Base-by-base conservation (phyloP, 2,329 filamentous ascomycete species). In the Cladophialophora exuberans region DNA sequence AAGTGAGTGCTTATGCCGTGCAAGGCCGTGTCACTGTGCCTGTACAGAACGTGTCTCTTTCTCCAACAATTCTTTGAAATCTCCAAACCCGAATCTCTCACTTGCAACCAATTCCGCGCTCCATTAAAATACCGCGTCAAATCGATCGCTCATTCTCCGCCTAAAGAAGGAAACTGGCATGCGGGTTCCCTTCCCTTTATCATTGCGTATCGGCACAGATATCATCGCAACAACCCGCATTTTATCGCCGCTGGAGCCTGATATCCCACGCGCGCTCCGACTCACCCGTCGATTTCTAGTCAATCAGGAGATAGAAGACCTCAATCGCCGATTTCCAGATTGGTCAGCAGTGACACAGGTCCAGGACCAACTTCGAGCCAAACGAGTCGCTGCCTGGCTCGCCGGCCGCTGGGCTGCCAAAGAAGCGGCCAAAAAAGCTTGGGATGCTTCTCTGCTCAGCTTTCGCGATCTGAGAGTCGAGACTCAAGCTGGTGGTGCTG, bases 351-450 rank as follows among this genome's bases (percentile, higher is more conserved):
- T 18, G n/a, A n/a, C 43, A 20, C 35, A 53, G 22, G 15, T 38
- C 17, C 46, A 51, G 31, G 45, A 49, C 31, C 55, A 43, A 54
- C 33, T 20, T 5, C 39, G 39, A 26, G 36, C 45, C 44, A 28
- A 45, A 30, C 52, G 52, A 36, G 22, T 61, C 5, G 50, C 53
- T 9, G 13, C 36, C 18, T 76, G 72, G 71, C 67, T 77, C 5
- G 75, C 73, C 2, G 75, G 75, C n/a, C 71, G 84, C 48, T 88
- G 86, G 67, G 87, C 88, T 1, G 87, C 86, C 6, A 90, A 90
- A 67, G 89, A 90, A 70, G 88, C 88, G 1, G 81, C 80, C 48
- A 84, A 88, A 62, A 91, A 92, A 72, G 87, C 88, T 2, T 83
- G 88, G 60, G 77, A 81, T 1, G 74, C 79, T n/a, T 75, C 81